Percentiles rank a stretch among this genome's conserved stretches.
Evolutionary conservation across 306 rosid genomes (phyloP).

Genomic region (Prunus campanulata): DNA sequence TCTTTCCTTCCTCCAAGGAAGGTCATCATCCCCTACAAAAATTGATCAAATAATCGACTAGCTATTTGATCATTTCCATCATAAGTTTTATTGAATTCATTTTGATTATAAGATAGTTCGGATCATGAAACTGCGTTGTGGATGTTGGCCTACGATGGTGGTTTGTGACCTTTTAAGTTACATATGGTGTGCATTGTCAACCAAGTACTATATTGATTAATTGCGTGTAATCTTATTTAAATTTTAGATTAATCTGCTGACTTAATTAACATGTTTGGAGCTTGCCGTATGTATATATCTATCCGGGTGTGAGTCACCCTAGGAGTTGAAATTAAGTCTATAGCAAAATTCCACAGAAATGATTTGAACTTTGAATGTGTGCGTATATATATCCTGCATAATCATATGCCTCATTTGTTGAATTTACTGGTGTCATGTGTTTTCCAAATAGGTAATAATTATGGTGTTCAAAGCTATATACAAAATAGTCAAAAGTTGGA

Average conservation of each 20-base stretch:
- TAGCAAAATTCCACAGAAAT: slow-evolving; percentile 11
- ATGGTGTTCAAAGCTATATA: background rate
- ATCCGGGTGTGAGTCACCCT: background rate
- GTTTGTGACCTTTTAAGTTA: too few relatives aligned
- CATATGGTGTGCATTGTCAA: background rate
- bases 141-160: too few relatives aligned
- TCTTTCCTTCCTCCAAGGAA: too few relatives aligned
- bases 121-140: too few relatives aligned
- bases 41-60: too few relatives aligned
- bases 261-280: background rate
- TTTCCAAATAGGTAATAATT: background rate
- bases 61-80: too few relatives aligned
- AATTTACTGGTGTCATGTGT: slow-evolving; percentile 2
- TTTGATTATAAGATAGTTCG: too few relatives aligned
- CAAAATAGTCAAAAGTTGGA: slow-evolving; percentile 12
- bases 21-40: too few relatives aligned
- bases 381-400: slow-evolving; percentile 3
- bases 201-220: background rate
- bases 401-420: slow-evolving; percentile 9
- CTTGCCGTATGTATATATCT: too few relatives aligned
- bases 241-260: background rate
- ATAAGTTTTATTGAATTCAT: too few relatives aligned
- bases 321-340: slow-evolving; percentile 8
- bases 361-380: slow-evolving; percentile 9
- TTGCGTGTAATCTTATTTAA: background rate